These are phyloP conservation scores for Byssothecium circinans DNA, from an alignment of 2,329 filamentous ascomycete genomes.

Conservation along the genomic window DNA sequence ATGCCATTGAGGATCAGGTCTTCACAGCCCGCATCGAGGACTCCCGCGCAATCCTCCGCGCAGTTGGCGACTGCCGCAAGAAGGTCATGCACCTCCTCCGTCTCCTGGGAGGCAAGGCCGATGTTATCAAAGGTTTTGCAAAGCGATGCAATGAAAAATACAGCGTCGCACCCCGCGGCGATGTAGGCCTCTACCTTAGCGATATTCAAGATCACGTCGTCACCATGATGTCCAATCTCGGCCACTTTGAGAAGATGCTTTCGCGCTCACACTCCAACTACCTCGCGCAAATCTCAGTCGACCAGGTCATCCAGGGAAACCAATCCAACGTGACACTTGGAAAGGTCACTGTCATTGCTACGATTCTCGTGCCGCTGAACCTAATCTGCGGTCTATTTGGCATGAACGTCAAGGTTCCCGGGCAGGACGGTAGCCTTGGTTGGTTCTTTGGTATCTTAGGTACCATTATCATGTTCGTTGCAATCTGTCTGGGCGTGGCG, in stretches of 20 bases:
- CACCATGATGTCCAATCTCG: slow-evolving; percentile 96
- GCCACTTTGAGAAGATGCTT: slow-evolving; percentile 97
- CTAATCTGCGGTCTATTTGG: slow-evolving; percentile 84
- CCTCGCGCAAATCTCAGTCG: slow-evolving; percentile 88
- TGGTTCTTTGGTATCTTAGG: slow-evolving; percentile 66
- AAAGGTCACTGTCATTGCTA: slow-evolving; percentile 93
- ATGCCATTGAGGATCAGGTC: slow-evolving; percentile 92
- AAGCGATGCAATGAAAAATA: slow-evolving; percentile 99
- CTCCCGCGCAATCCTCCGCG: slow-evolving; percentile 80
- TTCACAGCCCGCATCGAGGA: slow-evolving; percentile 91
- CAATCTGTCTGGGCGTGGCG: slow-evolving; percentile 44
- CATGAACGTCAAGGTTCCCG: slow-evolving; percentile 83
- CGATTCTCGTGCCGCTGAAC: slow-evolving; percentile 94
- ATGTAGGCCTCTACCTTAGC: slow-evolving; percentile 93
- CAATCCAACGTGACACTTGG: slow-evolving; percentile 85
- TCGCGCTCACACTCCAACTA: slow-evolving; percentile 95
- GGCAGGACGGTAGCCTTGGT: slow-evolving; percentile 50
- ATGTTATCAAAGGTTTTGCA: slow-evolving; percentile 95
- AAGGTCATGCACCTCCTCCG: slow-evolving; percentile 93
- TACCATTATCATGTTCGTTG: slow-evolving; percentile 53
- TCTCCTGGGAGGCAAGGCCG: slow-evolving; percentile 93
- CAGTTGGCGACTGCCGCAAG: slow-evolving; percentile 88
- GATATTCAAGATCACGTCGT: slow-evolving; percentile 99
- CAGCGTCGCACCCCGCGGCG: slow-evolving; percentile 89
- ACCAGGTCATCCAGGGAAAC: slow-evolving; percentile 86